These are phyloP conservation scores for Marasmius fiardii DNA, from an alignment of 1,284 basidiomycete species.

Conservation along the genomic window DNA sequence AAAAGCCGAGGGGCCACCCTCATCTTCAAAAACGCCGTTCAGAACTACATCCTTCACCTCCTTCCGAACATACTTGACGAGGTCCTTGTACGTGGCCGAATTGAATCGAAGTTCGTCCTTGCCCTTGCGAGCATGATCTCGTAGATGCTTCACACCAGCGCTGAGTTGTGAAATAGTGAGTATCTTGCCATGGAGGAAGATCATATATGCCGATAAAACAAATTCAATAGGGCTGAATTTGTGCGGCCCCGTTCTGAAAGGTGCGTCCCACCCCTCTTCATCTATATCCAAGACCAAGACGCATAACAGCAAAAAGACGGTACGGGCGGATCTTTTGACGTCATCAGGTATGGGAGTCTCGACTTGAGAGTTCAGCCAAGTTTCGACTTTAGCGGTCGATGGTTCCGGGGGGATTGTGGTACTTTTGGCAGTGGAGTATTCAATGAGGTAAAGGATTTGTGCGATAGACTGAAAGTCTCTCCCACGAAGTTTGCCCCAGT, in stretches of 20 bases:
- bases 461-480: constrained; percentile 34
- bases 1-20: background rate
- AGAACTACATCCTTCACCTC: background rate
- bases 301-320: background rate
- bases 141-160: background rate
- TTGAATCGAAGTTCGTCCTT: background rate
- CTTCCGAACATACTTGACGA: background rate
- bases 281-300: background rate
- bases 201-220: background rate
- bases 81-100: background rate
- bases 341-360: background rate
- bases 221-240: constrained; percentile 1
- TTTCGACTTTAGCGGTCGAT: constrained; percentile 1
- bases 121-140: background rate
- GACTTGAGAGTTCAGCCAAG: background rate
- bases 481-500: constrained; percentile 34
- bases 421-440: constrained; percentile 16
- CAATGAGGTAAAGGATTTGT: constrained; percentile 28
- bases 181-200: background rate
- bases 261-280: background rate
- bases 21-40: background rate
- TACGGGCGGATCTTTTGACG: background rate
- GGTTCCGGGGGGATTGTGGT: background rate
- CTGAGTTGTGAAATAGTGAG: background rate
- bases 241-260: background rate